These are phyloP conservation scores for Neurospora sp. DNA, from an alignment of 2,329 filamentous ascomycete genomes.

Conservation along the genomic window DNA sequence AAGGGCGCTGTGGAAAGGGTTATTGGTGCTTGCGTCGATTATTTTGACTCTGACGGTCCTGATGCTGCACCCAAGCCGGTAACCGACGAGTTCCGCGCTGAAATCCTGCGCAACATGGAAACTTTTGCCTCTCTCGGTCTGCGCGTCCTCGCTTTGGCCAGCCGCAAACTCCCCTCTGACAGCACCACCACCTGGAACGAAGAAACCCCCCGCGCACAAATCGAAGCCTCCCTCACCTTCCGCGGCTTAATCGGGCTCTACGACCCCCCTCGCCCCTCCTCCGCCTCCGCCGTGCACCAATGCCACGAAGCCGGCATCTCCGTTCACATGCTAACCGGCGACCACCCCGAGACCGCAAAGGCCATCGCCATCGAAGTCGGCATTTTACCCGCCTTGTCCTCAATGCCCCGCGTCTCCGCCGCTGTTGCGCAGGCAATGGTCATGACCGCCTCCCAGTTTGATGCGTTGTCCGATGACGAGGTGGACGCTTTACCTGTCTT, in stretches of 20 bases:
- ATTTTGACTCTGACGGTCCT: slow-evolving; percentile 31
- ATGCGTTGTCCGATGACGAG: slow-evolving; percentile 49
- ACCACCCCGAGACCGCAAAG: slow-evolving; percentile 58
- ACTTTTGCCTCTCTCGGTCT: slow-evolving; percentile 53
- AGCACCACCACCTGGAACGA: slow-evolving; percentile 4
- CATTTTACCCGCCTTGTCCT: slow-evolving; percentile 44
- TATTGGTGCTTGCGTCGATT: slow-evolving; percentile 43
- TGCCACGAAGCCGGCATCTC: slow-evolving; percentile 54
- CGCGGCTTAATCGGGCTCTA: slow-evolving; percentile 63
- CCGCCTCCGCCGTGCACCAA: slow-evolving; percentile 47
- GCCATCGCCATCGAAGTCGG: slow-evolving; percentile 58
- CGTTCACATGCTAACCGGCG: slow-evolving; percentile 62
- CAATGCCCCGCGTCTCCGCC: slow-evolving; percentile 28
- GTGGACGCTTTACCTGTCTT: slow-evolving; percentile 52
- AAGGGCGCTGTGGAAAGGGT: slow-evolving; percentile 52
- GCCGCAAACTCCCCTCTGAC: slow-evolving; percentile 27
- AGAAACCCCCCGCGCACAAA: slow-evolving; percentile 33
- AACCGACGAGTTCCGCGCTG: slow-evolving; percentile 35
- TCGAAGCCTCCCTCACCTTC: slow-evolving; percentile 51
- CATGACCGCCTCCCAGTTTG: slow-evolving; percentile 56
- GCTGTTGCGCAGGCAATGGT: slow-evolving; percentile 54
- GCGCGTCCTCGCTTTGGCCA: slow-evolving; percentile 51
- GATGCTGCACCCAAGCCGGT: slow-evolving; percentile 40
- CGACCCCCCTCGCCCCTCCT: slow-evolving; percentile 61
- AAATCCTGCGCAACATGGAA: slow-evolving; percentile 41